Evolutionary conservation across 1,284 basidiomycete genomes (phyloP).

Genomic region (Boletus hoseneyae): DNA sequence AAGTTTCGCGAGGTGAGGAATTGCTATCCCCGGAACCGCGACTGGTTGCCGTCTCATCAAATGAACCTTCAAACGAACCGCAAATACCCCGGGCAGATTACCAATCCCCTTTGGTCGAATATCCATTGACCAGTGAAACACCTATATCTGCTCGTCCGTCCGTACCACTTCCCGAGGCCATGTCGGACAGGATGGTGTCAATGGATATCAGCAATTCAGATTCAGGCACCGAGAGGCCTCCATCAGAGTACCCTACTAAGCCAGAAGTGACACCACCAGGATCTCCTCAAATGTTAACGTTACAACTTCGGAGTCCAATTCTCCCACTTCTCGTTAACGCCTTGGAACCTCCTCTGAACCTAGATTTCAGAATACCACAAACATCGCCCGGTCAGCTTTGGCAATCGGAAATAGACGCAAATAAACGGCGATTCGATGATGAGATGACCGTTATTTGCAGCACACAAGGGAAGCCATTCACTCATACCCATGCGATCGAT

Average conservation of each 20-base stretch:
- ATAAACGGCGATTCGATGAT: slow-evolving; percentile 15
- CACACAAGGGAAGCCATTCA: slow-evolving; percentile 21
- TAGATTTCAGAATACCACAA: slow-evolving; percentile 18
- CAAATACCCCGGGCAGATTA: background rate
- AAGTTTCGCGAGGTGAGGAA: background rate
- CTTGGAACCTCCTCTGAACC: slow-evolving; percentile 19
- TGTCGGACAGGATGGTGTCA: background rate
- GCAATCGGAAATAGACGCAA: background rate
- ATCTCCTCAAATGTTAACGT: slow-evolving; percentile 1
- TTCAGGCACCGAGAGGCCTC: background rate
- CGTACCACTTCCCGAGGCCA: background rate
- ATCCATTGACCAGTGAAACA: background rate
- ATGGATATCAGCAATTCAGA: slow-evolving; percentile 3
- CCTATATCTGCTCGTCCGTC: background rate
- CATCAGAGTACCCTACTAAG: background rate
- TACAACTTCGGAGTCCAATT: slow-evolving; percentile 2
- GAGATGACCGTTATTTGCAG: slow-evolving; percentile 20
- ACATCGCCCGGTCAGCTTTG: background rate
- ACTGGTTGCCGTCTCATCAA: background rate
- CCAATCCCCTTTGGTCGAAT: background rate
- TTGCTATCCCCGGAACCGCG: background rate
- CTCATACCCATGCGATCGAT: slow-evolving; percentile 22
- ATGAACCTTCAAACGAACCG: background rate
- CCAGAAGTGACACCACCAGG: background rate
- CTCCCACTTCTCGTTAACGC: slow-evolving; percentile 16